phyloP scores from a whole-genome alignment of 768 basidiomycete genomes.

The Termitomyces sp. region DNA sequence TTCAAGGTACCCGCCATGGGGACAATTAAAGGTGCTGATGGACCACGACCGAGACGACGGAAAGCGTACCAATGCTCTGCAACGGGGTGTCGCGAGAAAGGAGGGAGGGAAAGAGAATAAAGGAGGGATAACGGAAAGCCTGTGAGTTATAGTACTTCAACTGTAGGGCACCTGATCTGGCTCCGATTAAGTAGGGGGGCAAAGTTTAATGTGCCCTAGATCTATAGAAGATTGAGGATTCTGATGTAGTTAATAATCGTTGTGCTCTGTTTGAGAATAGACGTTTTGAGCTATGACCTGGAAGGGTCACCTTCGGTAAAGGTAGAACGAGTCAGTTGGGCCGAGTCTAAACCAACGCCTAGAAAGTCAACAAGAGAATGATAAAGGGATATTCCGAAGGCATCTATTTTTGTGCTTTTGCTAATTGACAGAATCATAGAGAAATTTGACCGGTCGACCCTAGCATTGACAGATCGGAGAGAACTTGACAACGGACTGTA shows the following conservation, averaged over 20 bases:
- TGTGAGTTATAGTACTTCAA: conserved; percentile 13
- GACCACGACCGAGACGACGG: not conserved
- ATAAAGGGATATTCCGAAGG: not conserved
- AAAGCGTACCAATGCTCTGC: not conserved
- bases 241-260: conserved; percentile 6
- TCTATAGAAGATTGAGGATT: conserved; percentile 3
- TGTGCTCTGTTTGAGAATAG: not conserved
- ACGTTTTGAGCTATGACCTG: not conserved
- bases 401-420: not conserved
- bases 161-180: conserved; percentile 12
- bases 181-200: conserved; percentile 4
- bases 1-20: conserved; percentile 6
- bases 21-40: not conserved
- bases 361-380: not conserved
- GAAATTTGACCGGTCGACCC: not conserved
- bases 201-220: conserved; percentile 10
- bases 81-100: not conserved
- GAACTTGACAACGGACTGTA: not conserved
- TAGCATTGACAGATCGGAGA: not conserved
- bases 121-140: not conserved
- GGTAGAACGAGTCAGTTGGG: not conserved
- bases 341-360: not conserved
- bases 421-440: not conserved
- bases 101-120: not conserved
- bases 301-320: not conserved